These are phyloP conservation scores for Cairneyella variabilis DNA, from an alignment of 495 filamentous ascomycete genomes.

Conservation along the genomic window DNA sequence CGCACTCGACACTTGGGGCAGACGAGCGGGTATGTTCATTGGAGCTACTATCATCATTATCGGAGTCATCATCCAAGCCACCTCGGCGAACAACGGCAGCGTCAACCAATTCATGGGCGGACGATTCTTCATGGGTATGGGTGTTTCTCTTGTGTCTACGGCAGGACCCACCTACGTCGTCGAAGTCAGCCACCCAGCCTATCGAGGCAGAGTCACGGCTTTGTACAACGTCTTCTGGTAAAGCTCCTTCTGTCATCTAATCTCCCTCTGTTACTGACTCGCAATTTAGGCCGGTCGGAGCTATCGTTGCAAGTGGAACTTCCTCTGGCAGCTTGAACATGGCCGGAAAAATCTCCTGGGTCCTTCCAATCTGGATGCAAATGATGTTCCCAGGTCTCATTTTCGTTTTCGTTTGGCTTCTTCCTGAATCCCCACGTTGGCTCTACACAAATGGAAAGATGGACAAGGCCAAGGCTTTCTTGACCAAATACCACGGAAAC, in stretches of 20 bases:
- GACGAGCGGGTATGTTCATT: slow-evolving; percentile 47
- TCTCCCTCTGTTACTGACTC: too few species aligned
- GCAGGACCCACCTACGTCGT: slow-evolving; percentile 71
- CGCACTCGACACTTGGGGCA: slow-evolving; percentile 35
- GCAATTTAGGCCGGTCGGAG: slow-evolving; percentile 17
- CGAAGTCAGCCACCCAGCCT: slow-evolving; percentile 70
- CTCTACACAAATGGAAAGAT: slow-evolving; percentile 18
- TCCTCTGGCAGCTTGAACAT: slow-evolving; percentile 1
- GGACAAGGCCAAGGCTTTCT: slow-evolving; percentile 33
- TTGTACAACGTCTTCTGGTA: slow-evolving; percentile 55
- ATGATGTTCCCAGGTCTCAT: slow-evolving; percentile 32
- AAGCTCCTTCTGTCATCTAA: background rate
- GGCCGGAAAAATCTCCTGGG: slow-evolving; percentile 36
- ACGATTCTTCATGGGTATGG: slow-evolving; percentile 75
- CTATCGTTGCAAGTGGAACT: slow-evolving; percentile 16
- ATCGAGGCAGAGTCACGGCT: slow-evolving; percentile 62
- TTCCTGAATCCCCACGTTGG: slow-evolving; percentile 33
- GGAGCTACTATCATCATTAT: slow-evolving; percentile 46
- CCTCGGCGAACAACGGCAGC: slow-evolving; percentile 22
- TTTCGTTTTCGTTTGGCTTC: slow-evolving; percentile 14
- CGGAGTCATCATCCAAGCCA: slow-evolving; percentile 43
- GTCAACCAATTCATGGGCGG: slow-evolving; percentile 59
- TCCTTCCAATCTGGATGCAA: slow-evolving; percentile 44
- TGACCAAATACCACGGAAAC: slow-evolving; percentile 45
- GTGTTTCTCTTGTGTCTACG: slow-evolving; percentile 61